phyloP scores from a whole-genome alignment of 345 rosid genomes.

The Dimocarpus longan region DNA sequence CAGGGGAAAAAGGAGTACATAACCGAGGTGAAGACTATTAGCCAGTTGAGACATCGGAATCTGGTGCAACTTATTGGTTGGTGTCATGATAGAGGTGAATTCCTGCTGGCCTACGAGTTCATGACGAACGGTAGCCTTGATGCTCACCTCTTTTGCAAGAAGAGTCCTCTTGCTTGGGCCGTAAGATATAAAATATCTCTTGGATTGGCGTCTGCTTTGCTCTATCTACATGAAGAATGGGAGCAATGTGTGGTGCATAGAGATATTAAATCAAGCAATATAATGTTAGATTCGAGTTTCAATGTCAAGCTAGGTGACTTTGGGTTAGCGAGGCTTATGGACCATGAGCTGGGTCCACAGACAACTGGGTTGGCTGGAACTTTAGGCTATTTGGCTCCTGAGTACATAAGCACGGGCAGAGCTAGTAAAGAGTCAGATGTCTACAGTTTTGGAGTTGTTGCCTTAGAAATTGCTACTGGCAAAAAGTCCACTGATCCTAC shows the following conservation, averaged over 20 bases:
- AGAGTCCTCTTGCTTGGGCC: constrained; percentile 41
- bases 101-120: constrained; percentile 62
- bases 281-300: constrained; percentile 61
- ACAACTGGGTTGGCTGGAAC: constrained; percentile 60
- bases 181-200: constrained; percentile 42
- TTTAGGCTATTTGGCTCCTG: constrained; percentile 53
- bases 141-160: constrained; percentile 49
- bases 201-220: constrained; percentile 55
- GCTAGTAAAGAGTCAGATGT: constrained; percentile 55
- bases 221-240: constrained; percentile 70
- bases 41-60: constrained; percentile 61
- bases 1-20: constrained; percentile 57
- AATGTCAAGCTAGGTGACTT: constrained; percentile 69
- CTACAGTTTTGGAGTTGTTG: constrained; percentile 51
- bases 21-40: constrained; percentile 55
- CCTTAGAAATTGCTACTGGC: constrained; percentile 44
- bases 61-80: constrained; percentile 70
- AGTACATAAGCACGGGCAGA: constrained; percentile 49
- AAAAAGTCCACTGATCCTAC: constrained; percentile 38
- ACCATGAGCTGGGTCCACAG: constrained; percentile 43
- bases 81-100: constrained; percentile 61
- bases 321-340: constrained; percentile 58
- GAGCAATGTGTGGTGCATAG: constrained; percentile 64
- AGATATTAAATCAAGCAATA: constrained; percentile 62
- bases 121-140: constrained; percentile 74